A percentile compares a stretch with the other conserved stretches of the same genome.
phyloP scores from a whole-genome alignment of 2,329 filamentous ascomycete species.

The Botryotinia globosa region DNA sequence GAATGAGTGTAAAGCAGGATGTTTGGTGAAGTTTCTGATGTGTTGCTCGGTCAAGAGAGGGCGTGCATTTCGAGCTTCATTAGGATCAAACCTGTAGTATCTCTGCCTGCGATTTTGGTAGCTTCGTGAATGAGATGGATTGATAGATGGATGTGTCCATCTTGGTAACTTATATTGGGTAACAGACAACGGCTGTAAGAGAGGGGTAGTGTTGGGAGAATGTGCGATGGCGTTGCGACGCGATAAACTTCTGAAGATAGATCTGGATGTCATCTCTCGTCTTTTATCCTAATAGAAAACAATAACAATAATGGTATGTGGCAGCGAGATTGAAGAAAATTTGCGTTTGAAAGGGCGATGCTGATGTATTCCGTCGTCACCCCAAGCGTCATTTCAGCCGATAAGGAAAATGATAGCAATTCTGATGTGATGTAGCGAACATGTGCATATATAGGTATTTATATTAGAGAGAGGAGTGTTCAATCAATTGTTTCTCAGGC shows the following conservation, averaged over 20 bases:
- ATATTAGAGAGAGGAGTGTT: not conserved
- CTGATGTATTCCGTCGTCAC: not conserved
- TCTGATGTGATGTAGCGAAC: not conserved
- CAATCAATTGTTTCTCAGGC: not conserved
- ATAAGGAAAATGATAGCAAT: not conserved
- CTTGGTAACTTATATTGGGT: not conserved
- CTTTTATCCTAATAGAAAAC: not conserved
- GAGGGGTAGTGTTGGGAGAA: not conserved
- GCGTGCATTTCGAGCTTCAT: conserved; percentile 29
- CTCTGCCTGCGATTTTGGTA: conserved; percentile 5
- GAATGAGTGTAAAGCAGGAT: conserved; percentile 41
- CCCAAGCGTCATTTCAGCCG: not conserved
- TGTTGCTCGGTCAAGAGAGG: conserved; percentile 43
- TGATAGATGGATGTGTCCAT: not conserved
- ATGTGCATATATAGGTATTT: not conserved
- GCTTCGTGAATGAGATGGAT: conserved; percentile 15
- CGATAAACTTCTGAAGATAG: not conserved
- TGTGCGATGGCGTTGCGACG: not conserved
- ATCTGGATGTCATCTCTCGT: conserved; percentile 7
- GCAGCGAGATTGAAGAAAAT: not conserved
- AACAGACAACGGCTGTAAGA: not conserved
- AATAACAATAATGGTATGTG: not conserved
- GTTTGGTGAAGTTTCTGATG: conserved; percentile 38
- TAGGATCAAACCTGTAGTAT: conserved; percentile 27
- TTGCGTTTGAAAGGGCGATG: not conserved